Base-by-base conservation (phyloP, 169 alveolate genomes). In the Cryptosporidium viatorum region DNA sequence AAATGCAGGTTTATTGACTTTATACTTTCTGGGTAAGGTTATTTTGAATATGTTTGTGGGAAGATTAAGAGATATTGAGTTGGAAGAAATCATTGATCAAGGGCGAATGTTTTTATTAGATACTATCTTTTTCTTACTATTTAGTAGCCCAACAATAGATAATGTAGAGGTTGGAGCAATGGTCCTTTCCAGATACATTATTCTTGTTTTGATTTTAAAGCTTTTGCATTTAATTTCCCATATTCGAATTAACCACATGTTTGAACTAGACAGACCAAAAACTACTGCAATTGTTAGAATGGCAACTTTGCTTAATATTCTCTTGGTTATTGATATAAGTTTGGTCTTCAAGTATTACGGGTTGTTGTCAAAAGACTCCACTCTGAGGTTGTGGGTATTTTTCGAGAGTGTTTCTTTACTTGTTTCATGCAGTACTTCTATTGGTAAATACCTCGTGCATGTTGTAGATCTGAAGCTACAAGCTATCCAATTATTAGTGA, bases 311-410 rank as follows among this genome's bases (percentile, higher is more conserved):
- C 50, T 85, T 26, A 71, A 60, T 23, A 84, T 91, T 29, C 86
- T 95, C 58, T 51, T 95, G 75, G 84, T 94, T 23, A 86, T 91
- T 41, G 95, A 95, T 70, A 37, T 91, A 45, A 69, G 75, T 29
- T 35, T 93, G 86, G 70, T 94, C 18, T 68, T 75, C 50, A 55
- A 85, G 67, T 93, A 95, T 60, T 95, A 91, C 73, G 75, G 69
- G 8, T 69, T 87, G 26, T 52, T 94, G 31, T 85, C 92, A 21
- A 91, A 84, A 84, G 93, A 91, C 33, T 91, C 95, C 16, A 94
- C 97, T n/a, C 93, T 95, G 71, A 93, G 95, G 84, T 67, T 94
- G 4, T 95, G 97, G 97, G 55, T 95, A 50, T 91, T 95, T 62
- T 95, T 95, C 91, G 97, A 95, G 69, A 84, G 93, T 41, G 51